phyloP scores from a whole-genome alignment of 768 basidiomycete genomes.

The Tylopilus balloui region DNA sequence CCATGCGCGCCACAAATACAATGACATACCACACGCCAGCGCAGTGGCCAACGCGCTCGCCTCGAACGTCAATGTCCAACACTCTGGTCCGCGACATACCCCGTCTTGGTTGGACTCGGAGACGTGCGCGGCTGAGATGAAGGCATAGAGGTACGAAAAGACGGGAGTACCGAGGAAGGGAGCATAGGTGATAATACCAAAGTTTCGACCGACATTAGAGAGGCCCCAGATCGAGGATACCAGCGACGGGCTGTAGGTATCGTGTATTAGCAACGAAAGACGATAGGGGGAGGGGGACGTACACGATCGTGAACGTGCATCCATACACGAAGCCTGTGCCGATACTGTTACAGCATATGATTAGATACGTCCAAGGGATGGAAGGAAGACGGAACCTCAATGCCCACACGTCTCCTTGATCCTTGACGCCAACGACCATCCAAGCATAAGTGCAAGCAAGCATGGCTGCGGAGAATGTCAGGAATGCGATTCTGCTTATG shows the following conservation, averaged over 20 bases:
- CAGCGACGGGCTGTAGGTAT: constrained; percentile 48
- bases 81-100: constrained; percentile 53
- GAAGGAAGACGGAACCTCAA: constrained; percentile 46
- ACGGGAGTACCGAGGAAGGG: constrained; percentile 70
- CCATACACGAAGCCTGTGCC: constrained; percentile 71
- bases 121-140: constrained; percentile 52
- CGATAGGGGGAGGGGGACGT: constrained; percentile 27
- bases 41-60: constrained; percentile 41
- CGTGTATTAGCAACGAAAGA: not conserved
- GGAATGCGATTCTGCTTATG: constrained; percentile 60
- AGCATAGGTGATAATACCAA: constrained; percentile 68
- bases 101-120: constrained; percentile 10
- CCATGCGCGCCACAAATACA: constrained; percentile 64
- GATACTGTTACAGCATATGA: constrained; percentile 36
- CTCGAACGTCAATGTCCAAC: constrained; percentile 67
- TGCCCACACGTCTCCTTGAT: constrained; percentile 58
- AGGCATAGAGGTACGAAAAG: constrained; percentile 79
- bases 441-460: constrained; percentile 52
- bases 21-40: constrained; percentile 40
- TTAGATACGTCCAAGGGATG: not conserved
- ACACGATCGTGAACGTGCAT: constrained; percentile 66
- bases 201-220: constrained; percentile 70
- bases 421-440: constrained; percentile 46
- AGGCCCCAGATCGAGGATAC: constrained; percentile 70
- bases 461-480: constrained; percentile 45